Evolutionary conservation across 768 basidiomycete genomes (phyloP), one percentile per base, ranked within the genome.

Genomic region (Tephrocybe sp.): DNA sequence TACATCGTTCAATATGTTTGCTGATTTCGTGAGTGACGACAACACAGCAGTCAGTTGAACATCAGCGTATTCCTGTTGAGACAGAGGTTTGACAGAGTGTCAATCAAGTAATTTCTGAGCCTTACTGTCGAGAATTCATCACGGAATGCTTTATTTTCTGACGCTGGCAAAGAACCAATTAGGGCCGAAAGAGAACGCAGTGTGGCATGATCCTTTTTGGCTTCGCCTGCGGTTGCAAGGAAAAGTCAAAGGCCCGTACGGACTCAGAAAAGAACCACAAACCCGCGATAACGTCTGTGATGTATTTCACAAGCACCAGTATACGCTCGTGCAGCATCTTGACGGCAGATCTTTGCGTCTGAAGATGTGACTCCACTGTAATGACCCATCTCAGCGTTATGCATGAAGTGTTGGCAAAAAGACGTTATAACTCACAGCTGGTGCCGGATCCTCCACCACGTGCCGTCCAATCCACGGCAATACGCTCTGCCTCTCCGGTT

Each of bases 401-500:
- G 40, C 26, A 38, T 28, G 44, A 41, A 44, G 37, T 28, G 15
- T 18, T 38, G 9, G 18, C 24, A 37, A 55, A 53, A 28, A 21
- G 12, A 11, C 46, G 28, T 46, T 20, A 30, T 43, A 41, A 76
- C 89, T 71, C 58, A 93, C 93, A 72, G 56, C 85, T 90, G 12
- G 85, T 90, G 37, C 86, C 88, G 56, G 85, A 88, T 24, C 83
- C 89, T 42, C 92, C 90, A 8, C 90, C 90, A 65, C 85, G 84
- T 21, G 91, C 89, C 2, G 91, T 91, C 80, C 93, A 96, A 66
- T 98, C 96, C 0, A 99, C 97, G 5, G 97, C 97, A 56, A 99
- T 98, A 33, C 97, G 85, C 66, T 99, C 97, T 14, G 97, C 97
- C 71, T 99, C 97, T 28, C 96, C 97, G 0, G 96, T 98, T 69